phyloP scores from a whole-genome alignment of 2,329 filamentous ascomycete genomes.

The Chaetomiaceae sp. region DNA sequence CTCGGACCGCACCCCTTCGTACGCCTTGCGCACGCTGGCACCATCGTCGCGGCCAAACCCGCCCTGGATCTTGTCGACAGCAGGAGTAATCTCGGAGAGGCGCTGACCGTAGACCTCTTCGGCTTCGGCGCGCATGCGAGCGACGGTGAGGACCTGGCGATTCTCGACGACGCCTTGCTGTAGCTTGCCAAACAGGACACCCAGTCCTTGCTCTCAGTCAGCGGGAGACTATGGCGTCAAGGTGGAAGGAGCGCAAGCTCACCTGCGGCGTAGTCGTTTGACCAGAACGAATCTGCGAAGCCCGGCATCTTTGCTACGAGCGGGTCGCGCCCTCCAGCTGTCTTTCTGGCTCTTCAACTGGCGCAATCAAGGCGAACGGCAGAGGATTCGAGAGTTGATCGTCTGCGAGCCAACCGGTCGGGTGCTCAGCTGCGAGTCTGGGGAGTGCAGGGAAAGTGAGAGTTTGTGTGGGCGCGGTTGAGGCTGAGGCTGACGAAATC shows the following conservation, averaged over 20 bases:
- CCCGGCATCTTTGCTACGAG: slow-evolving; percentile 62
- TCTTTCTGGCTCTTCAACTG: not conserved
- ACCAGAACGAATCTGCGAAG: slow-evolving; percentile 98
- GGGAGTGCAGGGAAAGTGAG: slow-evolving; percentile 15
- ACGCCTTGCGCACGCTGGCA: slow-evolving; percentile 93
- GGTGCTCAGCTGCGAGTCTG: slow-evolving; percentile 8
- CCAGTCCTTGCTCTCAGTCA: slow-evolving; percentile 56
- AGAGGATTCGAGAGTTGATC: not conserved
- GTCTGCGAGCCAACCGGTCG: slow-evolving; percentile 9
- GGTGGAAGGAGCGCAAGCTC: slow-evolving; percentile 34
- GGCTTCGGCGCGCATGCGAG: slow-evolving; percentile 90
- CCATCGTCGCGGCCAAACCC: slow-evolving; percentile 92
- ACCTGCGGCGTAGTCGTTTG: slow-evolving; percentile 93
- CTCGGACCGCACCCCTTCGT: slow-evolving; percentile 85
- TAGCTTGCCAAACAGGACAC: slow-evolving; percentile 92
- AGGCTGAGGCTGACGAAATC: slow-evolving; percentile 21
- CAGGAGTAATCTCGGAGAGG: slow-evolving; percentile 74
- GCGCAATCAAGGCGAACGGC: not conserved
- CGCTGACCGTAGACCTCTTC: slow-evolving; percentile 84
- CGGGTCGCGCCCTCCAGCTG: slow-evolving; percentile 3
- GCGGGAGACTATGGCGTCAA: not conserved
- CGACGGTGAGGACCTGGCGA: slow-evolving; percentile 85
- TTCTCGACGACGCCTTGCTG: slow-evolving; percentile 96
- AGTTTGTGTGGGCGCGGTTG: slow-evolving; percentile 18
- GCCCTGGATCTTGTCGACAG: slow-evolving; percentile 74